Evolutionary conservation across 2,329 filamentous ascomycete species (phyloP).

Genomic region (Xylariaceae sp.): DNA sequence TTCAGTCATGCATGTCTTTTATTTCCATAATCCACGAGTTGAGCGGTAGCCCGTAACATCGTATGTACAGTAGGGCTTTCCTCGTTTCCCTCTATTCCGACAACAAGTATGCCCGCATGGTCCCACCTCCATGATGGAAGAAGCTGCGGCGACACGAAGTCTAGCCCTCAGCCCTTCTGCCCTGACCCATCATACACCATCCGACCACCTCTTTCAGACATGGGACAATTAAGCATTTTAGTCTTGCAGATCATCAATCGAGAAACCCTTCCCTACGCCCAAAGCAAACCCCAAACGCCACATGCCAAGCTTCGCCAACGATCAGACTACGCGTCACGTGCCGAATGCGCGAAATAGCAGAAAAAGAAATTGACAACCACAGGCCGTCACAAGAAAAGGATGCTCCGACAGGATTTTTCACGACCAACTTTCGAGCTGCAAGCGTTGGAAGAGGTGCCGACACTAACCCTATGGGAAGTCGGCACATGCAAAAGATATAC

Average conservation of each 20-base stretch:
- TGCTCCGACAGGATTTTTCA: neutral
- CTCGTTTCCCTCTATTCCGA: slow-evolving; percentile 6
- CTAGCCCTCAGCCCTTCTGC: slow-evolving; percentile 3
- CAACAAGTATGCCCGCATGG: slow-evolving; percentile 4
- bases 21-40: slow-evolving; percentile 21
- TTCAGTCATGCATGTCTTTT: slow-evolving; percentile 10
- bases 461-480: too few relatives aligned
- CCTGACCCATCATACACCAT: neutral
- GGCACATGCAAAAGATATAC: neutral
- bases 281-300: slow-evolving; percentile 20
- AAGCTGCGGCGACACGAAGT: slow-evolving; percentile 11
- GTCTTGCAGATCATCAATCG: slow-evolving; percentile 1
- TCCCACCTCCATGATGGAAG: slow-evolving; percentile 9
- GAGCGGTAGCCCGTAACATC: slow-evolving; percentile 9
- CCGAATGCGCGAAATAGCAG: neutral
- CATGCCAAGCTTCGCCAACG: slow-evolving; percentile 14
- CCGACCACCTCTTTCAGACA: slow-evolving; percentile 3
- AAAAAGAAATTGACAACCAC: slow-evolving; percentile 13
- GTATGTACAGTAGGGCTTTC: slow-evolving; percentile 28
- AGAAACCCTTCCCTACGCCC: slow-evolving; percentile 14
- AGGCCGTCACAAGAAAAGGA: slow-evolving; percentile 10
- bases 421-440: neutral
- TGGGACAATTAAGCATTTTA: slow-evolving; percentile 6
- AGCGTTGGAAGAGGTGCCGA: slow-evolving; percentile 13
- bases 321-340: neutral